Evolutionary conservation across 305 asterid genomes (phyloP), one percentile per base, ranked within the genome.

Genomic region (Petunia hybrid): DNA sequence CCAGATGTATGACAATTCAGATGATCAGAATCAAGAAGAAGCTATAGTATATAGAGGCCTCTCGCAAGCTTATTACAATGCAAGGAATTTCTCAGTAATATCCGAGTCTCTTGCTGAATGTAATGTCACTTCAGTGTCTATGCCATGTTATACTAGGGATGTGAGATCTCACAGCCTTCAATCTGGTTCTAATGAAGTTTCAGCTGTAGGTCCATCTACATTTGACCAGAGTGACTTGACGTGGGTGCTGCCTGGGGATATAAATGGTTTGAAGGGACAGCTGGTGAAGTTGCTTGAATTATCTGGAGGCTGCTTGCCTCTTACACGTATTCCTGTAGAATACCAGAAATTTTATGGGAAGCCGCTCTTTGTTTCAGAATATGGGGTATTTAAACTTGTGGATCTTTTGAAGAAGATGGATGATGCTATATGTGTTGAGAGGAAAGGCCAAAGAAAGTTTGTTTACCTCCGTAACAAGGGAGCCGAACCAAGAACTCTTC

Each of bases 171-270:
- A 68, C 36, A 85, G 89, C 81, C 82, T 87, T 78, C 89, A 92
- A 36, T 60, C 85, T 75, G 85, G 84, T 78, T 68, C 81, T 45
- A 90, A 82, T 43, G 95, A 91, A 74, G 88, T 81, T 84, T 79
- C 90, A 9, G 83, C 78, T 9, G 87, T 84, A 83, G 78, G 78
- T 68, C 69, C 53, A 81, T 66, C 86, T 74, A 76, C 89, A 1
- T 42, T 86, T 10, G 84, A 84, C 59, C 87, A 86, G 46, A 79
- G 84, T 65, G 91, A 91, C 89, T 75, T 88, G 86, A 71, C 64
- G 53, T 93, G 96, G 97, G 97, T 94, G 40, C 97, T 89, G 84
- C 98, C 99, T 14, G 98, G 98, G 81, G 97, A 97, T 86, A 39
- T 93, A 61, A 90, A 86, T 79, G 99, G 96, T 70, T 88, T 97